Evolutionary conservation across 139 green algal species (phyloP).

Genomic region (Closterium sp.): DNA sequence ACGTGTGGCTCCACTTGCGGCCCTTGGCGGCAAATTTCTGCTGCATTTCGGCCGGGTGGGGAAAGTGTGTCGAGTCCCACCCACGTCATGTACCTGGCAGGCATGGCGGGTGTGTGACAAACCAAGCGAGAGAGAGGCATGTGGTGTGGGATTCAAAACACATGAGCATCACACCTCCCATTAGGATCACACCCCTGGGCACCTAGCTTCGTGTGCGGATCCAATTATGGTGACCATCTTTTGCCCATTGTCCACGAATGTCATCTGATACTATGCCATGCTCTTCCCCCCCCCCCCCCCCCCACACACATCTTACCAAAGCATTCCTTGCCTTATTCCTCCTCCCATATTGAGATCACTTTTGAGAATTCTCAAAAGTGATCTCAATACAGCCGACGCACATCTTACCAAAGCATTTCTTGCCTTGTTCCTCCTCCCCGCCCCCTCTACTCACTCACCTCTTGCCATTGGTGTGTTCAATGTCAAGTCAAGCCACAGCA

Average conservation of each 20-base stretch:
- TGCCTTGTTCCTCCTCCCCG: constrained; percentile 69
- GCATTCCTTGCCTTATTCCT: constrained; percentile 68
- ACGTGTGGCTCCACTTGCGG: constrained; percentile 91
- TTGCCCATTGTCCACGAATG: constrained; percentile 97
- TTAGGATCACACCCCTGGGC: not conserved
- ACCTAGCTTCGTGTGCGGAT: not conserved
- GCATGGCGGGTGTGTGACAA: no score
- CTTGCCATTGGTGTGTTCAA: constrained; percentile 76
- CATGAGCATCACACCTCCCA: constrained; percentile 16
- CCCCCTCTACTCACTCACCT: no score
- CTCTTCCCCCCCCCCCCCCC: constrained; percentile 65
- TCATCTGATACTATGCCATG: constrained; percentile 99
- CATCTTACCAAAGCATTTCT: constrained; percentile 83
- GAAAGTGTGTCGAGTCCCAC: constrained; percentile 91
- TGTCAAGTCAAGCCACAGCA: constrained; percentile 91
- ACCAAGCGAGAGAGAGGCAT: not conserved
- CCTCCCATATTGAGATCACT: no score
- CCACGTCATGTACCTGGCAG: constrained; percentile 92
- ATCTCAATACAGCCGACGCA: no score
- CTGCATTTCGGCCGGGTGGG: constrained; percentile 74
- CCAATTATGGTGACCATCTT: constrained; percentile 65
- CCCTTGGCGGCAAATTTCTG: constrained; percentile 50
- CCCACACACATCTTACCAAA: constrained; percentile 83
- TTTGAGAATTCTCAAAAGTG: no score
- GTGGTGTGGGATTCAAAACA: not conserved